A percentile compares a stretch with the other conserved stretches of the same genome.
These are phyloP conservation scores for Tulasnella sp. DNA, from an alignment of 768 basidiomycete genomes.

Conservation along the genomic window DNA sequence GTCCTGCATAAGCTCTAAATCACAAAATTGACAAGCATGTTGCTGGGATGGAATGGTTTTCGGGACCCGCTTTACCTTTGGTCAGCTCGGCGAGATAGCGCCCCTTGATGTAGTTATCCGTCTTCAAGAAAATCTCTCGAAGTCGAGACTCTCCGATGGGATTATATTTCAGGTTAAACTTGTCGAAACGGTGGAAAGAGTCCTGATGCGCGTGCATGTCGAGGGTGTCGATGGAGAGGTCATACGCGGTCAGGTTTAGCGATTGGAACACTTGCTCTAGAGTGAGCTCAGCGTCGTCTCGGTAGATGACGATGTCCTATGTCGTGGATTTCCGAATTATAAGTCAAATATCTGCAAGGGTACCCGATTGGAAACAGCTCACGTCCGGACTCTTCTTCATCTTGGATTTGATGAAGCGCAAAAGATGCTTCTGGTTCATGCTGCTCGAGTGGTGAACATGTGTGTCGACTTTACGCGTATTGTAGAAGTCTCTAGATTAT, in stretches of 20 bases:
- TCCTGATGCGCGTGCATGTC: slow-evolving; percentile 99
- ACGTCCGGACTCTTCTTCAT: slow-evolving; percentile 84
- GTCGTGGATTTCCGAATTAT: background rate
- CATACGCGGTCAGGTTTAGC: slow-evolving; percentile 88
- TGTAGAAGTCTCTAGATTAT: slow-evolving; percentile 84
- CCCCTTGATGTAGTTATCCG: slow-evolving; percentile 88
- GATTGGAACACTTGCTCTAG: slow-evolving; percentile 93
- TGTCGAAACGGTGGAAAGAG: slow-evolving; percentile 97
- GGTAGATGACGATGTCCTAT: slow-evolving; percentile 91
- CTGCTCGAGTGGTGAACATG: slow-evolving; percentile 98
- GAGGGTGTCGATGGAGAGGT: slow-evolving; percentile 94
- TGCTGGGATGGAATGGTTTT: background rate
- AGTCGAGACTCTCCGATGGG: slow-evolving; percentile 91
- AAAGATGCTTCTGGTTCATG: slow-evolving; percentile 98
- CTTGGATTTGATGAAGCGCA: slow-evolving; percentile 98
- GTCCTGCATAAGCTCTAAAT: slow-evolving; percentile 89
- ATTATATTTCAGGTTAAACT: slow-evolving; percentile 96
- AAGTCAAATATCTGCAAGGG: background rate
- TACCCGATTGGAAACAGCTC: slow-evolving; percentile 19
- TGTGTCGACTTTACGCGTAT: slow-evolving; percentile 95
- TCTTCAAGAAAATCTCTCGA: slow-evolving; percentile 96
- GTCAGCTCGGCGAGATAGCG: slow-evolving; percentile 92
- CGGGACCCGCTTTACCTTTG: slow-evolving; percentile 43
- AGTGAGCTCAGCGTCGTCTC: slow-evolving; percentile 81
- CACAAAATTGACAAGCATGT: background rate